Percentiles rank a stretch among this genome's conserved stretches.
Conservation (phyloP, 1,139 yeast genomes). For the Suhomyces kunorum region DNA sequence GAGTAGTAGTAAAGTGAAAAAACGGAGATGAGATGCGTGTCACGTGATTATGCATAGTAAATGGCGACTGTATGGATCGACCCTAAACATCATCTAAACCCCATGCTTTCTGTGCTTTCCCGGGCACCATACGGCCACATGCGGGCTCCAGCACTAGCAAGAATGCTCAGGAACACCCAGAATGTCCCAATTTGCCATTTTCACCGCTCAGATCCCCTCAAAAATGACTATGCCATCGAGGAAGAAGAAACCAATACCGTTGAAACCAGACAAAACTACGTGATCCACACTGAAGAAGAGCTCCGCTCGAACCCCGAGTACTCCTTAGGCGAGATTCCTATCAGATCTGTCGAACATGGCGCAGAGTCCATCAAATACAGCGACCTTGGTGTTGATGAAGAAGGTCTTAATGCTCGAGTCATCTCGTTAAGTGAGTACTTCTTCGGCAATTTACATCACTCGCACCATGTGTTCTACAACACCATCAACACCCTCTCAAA, state of each 20-base stretch:
- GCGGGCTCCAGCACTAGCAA: not conserved
- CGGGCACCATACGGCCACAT: not conserved
- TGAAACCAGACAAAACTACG: slow-evolving; percentile 7
- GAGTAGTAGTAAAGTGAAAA: not conserved
- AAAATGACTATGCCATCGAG: slow-evolving; percentile 3
- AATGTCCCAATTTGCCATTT: not conserved
- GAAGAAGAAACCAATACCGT: slow-evolving; percentile 1
- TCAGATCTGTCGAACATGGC: not conserved
- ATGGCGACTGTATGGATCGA: not conserved
- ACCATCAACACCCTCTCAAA: slow-evolving; percentile 27
- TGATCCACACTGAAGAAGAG: slow-evolving; percentile 10
- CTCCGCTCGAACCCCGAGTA: slow-evolving; percentile 5
- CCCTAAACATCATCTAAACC: not conserved
- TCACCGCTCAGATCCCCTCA: not conserved
- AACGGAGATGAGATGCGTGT: slow-evolving; percentile 6
- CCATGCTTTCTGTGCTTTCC: slow-evolving; percentile 1
- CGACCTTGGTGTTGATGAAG: slow-evolving; percentile 24
- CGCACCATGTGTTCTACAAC: slow-evolving; percentile 39
- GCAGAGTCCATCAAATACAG: slow-evolving; percentile 19
- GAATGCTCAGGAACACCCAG: not conserved
- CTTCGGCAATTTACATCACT: slow-evolving; percentile 44
- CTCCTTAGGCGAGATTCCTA: not conserved
- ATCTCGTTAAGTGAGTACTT: slow-evolving; percentile 43
- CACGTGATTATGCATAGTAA: not conserved
- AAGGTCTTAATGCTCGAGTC: slow-evolving; percentile 24